Evolutionary conservation across 2,329 filamentous ascomycete species (phyloP), one percentile per base, ranked within the genome.

Genomic region (Talaromyces sp.): DNA sequence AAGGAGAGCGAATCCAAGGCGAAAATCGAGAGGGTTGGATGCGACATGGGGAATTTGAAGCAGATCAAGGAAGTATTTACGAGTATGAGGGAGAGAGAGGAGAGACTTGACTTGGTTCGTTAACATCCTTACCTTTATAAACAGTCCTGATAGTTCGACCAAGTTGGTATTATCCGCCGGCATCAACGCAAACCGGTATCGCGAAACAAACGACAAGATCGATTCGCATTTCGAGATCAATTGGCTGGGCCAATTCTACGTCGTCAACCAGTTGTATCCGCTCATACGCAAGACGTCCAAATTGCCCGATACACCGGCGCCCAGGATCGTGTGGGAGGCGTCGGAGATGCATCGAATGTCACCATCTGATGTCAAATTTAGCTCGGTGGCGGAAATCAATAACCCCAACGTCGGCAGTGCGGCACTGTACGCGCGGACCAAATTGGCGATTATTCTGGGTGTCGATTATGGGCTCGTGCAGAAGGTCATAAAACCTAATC

Each of bases 201-300:
- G 69, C 53, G 66, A 72, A 5, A 70, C 71, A 31, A 54, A 68
- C 15, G 73, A 74, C 56, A 71, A 70, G 9, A 75, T 75, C 52
- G 69, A 73, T 46, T 72, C 70, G 35, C 72, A 75, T 25, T 77
- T 78, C 41, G 68, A 69, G 28, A 75, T 78, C 62, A 78, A 77
- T 63, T 76, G 72, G 67, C 65, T 77, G 9, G 76, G 75, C 0
- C 75, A 79, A 13, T 78, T 74, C 59, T 78, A 78, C 57, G 74
- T 66, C 5, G 63, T 64, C 54, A 78, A 78, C 56, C 67, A 71
- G 41, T 68, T 79, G 0, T 79, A 74, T 66, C 76, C 76, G 7
- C 57, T 78, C 0, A 60, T 79, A 10, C 65, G 74, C 19, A 75
- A 73, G 64, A 79, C 76, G 1, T 70, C 72, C 5, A 70, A 70